Percentiles rank a stretch among this genome's conserved stretches.
Evolutionary conservation across 176 grass and related monocot species (phyloP).

Genomic region (Areca catechu): DNA sequence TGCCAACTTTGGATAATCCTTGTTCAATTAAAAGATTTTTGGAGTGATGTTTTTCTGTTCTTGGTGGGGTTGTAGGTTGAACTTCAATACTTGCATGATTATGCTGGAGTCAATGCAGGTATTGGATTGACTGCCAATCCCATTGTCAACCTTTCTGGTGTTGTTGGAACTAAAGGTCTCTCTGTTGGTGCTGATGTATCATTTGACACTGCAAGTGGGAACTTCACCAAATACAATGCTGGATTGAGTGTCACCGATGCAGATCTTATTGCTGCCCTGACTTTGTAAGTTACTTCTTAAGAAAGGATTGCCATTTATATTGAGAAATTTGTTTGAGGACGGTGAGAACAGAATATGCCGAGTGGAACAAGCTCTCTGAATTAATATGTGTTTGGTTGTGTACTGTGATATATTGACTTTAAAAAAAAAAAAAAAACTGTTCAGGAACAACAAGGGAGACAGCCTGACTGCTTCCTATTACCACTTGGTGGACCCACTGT

Average conservation of each 20-base stretch:
- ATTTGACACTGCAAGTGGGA: slow-evolving; percentile 22
- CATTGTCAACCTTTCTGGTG: slow-evolving; percentile 18
- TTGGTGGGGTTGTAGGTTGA: slow-evolving; percentile 10
- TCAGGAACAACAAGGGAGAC: slow-evolving; percentile 25
- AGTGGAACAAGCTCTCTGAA: too few species aligned
- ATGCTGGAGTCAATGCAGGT: slow-evolving; percentile 16
- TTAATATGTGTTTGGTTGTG: too few species aligned
- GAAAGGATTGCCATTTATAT: neutral
- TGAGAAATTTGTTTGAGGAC: too few species aligned
- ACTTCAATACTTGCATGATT: slow-evolving; percentile 25
- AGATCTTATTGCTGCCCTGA: slow-evolving; percentile 19
- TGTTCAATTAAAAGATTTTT: too few species aligned
- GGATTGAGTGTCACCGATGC: slow-evolving; percentile 22
- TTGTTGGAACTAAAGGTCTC: slow-evolving; percentile 9
- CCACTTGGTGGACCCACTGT: slow-evolving; percentile 11
- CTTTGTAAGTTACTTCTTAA: slow-evolving; percentile 14
- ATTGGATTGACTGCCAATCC: slow-evolving; percentile 27
- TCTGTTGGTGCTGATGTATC: slow-evolving; percentile 21
- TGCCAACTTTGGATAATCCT: too few species aligned
- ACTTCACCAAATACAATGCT: slow-evolving; percentile 26
- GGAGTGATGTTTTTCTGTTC: too few species aligned
- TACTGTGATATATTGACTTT: neutral
- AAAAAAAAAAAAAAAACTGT: too few species aligned
- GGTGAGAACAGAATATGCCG: too few species aligned
- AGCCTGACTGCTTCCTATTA: slow-evolving; percentile 24